A percentile compares a stretch with the other conserved stretches of the same genome.
These are phyloP conservation scores for Stenogyne calaminthoides DNA, from an alignment of 305 asterid genomes.

Conservation along the genomic window DNA sequence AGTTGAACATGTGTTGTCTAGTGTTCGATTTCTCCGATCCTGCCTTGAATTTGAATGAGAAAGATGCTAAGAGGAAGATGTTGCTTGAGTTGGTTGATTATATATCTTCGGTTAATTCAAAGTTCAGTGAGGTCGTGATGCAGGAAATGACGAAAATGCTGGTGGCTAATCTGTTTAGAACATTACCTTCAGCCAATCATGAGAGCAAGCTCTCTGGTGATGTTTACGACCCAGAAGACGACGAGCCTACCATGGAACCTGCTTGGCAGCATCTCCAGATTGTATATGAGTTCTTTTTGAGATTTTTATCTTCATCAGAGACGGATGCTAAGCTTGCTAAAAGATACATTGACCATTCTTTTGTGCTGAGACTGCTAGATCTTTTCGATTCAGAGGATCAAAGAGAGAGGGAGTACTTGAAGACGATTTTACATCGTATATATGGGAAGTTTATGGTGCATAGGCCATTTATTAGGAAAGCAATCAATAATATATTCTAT, in stretches of 20 bases:
- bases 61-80: constrained; percentile 50
- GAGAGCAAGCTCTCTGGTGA: constrained; percentile 43
- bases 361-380: constrained; percentile 53
- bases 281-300: constrained; percentile 57
- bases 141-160: constrained; percentile 54
- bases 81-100: constrained; percentile 62
- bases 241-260: constrained; percentile 52
- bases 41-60: constrained; percentile 43
- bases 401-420: constrained; percentile 66
- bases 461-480: constrained; percentile 64
- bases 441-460: constrained; percentile 74
- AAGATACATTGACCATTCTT: constrained; percentile 56
- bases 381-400: constrained; percentile 64
- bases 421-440: constrained; percentile 56
- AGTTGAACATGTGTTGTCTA: constrained; percentile 51
- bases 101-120: constrained; percentile 40
- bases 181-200: constrained; percentile 41
- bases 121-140: constrained; percentile 50
- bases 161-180: constrained; percentile 49
- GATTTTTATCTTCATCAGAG: constrained; percentile 55
- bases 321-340: constrained; percentile 66
- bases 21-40: constrained; percentile 63
- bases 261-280: constrained; percentile 69
- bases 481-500: constrained; percentile 59
- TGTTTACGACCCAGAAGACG: constrained; percentile 54